Evolutionary conservation across 1,284 basidiomycete genomes (phyloP), one percentile per base, ranked within the genome.

Genomic region (Microstroma glucosiphilum): DNA sequence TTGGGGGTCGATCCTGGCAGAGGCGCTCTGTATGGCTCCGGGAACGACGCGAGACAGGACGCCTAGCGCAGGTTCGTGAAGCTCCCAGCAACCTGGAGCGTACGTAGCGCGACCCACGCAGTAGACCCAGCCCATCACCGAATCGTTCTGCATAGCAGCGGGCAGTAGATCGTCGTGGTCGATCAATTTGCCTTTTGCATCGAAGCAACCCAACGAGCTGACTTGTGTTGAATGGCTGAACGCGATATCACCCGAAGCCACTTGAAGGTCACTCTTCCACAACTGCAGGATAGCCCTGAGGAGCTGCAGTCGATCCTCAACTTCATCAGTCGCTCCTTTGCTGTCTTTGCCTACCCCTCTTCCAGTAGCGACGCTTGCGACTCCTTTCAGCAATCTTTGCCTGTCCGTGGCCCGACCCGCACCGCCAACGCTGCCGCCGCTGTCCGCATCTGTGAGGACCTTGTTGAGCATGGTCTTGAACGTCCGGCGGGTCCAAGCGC

Each of bases 241-340:
- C 40, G 61, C 61, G 59, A 76, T 15, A n/a, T 67, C 71, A 41
- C 65, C 40, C 2, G 65, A 62, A 8, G 68, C 56, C 3, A 71
- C 62, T n/a, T 59, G 56, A 15, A 73, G 49, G 42, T 76, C 71
- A 11, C 66, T 60, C 23, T 60, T 67, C 71, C 72, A 74, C 7
- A 76, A 64, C 60, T 71, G 67, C 40, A 74, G 13, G 57, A 71
- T 76, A 21, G 69, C 70, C 42, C 69, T 66, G 13, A 76, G 59
- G 26, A 76, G 57, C 30, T 76, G 69, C 17, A 63, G 40, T 11
- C 69, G 64, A 21, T 66, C 67, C 13, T 8, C 41, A n/a, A 59
- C 56, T 48, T 75, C 73, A 41, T 75, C 73, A 40, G 64, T 40
- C 40, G 60, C 51, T 12, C 60, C 54, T 30, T 43, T 60, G 30